Base-by-base conservation (phyloP, 176 grass and related monocot species). In the Avena sativa region DNA sequence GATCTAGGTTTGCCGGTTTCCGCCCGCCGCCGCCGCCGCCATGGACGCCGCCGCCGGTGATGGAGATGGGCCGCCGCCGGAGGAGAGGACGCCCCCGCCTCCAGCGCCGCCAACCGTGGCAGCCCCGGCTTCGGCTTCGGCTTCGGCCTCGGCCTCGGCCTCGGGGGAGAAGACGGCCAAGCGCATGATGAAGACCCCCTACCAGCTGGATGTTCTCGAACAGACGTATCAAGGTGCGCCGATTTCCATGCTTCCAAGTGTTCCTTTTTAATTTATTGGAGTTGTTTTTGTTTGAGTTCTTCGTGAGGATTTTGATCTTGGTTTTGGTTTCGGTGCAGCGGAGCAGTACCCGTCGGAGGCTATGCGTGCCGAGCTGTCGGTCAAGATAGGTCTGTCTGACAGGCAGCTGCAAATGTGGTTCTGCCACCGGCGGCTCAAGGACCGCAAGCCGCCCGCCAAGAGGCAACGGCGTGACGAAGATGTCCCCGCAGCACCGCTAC, bases 341-440 rank as follows among this genome's bases (percentile, higher is more conserved):
- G 94, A 99, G 66, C 87, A 88, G 72, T 99, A 96, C 38, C 97
- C 97, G 6, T 93, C 97, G 51, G 97, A 99, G 77, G 73, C 92
- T 4, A 6, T 96, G 84, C 90, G 97, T 8, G 67, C 64, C 4
- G 97, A 96, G 79, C 92, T 99, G 72, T 99, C 97, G 4, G 73
- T 59, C 7, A 99, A 94, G 88, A 96, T 94, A 74, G 92, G 94
- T 5, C 79, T 99, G 34, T 90, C 91, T 5, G 97, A 99, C 87
- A 85, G 97, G 79, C 97, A 99, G 83, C 87, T 99, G 71, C 97
- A 99, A 88, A 99, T 99, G 94, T 99, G 97, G 97, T 99, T 99
- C 90, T 99, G 97, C 78, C 97, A 99, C 85, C 86, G 97, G 43
- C 87, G 94, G 38, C 94, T 96, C 62, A 99, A 99, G 89, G 97